These are phyloP conservation scores for Rhizodiscina lignyota DNA, from an alignment of 495 filamentous ascomycete genomes.

Conservation along the genomic window DNA sequence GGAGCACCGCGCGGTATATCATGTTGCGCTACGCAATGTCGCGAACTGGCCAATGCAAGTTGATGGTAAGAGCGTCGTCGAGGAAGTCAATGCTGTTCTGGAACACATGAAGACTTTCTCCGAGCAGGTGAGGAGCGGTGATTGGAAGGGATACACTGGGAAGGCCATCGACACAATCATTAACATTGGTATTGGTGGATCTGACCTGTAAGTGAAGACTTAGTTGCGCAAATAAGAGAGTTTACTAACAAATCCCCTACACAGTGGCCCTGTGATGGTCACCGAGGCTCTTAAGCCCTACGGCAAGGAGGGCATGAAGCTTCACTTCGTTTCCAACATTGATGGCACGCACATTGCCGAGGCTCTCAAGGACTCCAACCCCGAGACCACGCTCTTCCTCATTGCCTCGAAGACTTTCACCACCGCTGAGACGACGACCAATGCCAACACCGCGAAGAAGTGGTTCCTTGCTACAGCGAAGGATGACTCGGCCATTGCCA, in stretches of 20 bases:
- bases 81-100: constrained; percentile 78
- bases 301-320: constrained; percentile 60
- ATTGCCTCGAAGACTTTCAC: constrained; percentile 99
- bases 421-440: constrained; percentile 90
- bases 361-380: constrained; percentile 72
- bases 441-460: constrained; percentile 87
- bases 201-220: constrained; percentile 61
- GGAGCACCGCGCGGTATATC: constrained; percentile 90
- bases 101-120: constrained; percentile 97
- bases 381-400: constrained; percentile 94
- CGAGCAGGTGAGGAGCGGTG: constrained; percentile 80
- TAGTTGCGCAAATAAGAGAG: not conserved
- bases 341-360: constrained; percentile 96
- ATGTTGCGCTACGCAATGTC: constrained; percentile 81
- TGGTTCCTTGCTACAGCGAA: constrained; percentile 90
- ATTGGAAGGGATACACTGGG: constrained; percentile 97
- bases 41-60: constrained; percentile 77
- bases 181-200: constrained; percentile 97
- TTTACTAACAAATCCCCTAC: not conserved
- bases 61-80: constrained; percentile 88
- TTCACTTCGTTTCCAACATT: constrained; percentile 99
- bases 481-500: constrained; percentile 62
- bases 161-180: constrained; percentile 92
- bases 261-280: constrained; percentile 93
- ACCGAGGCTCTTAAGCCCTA: constrained; percentile 93